These are phyloP conservation scores for Raffaelea arxii DNA, from an alignment of 2,329 filamentous ascomycete genomes.

Conservation along the genomic window DNA sequence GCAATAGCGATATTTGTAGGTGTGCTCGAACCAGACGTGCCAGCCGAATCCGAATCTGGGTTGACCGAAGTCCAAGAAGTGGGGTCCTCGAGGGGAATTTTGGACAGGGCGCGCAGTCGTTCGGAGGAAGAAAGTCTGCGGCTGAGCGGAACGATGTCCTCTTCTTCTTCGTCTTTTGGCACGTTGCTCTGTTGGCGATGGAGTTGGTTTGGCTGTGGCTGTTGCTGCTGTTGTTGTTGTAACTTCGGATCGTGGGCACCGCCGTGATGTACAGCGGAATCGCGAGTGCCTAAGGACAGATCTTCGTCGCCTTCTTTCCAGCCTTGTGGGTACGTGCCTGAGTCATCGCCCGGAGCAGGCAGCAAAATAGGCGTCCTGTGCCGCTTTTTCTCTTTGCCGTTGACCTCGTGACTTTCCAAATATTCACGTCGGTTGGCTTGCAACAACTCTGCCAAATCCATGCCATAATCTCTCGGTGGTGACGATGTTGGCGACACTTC, in stretches of 20 bases:
- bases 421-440: background rate
- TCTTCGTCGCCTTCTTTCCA: background rate
- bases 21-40: background rate
- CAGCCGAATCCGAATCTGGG: slow-evolving; percentile 9
- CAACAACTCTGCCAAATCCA: slow-evolving; percentile 1
- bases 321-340: no score
- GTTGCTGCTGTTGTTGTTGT: background rate
- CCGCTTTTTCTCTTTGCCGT: background rate
- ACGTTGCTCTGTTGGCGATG: background rate
- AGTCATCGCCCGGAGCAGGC: no score
- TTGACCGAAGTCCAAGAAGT: slow-evolving; percentile 25
- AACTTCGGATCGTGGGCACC: background rate
- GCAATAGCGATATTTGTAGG: background rate
- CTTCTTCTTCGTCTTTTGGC: slow-evolving; percentile 16
- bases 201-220: background rate
- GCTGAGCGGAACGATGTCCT: slow-evolving; percentile 20
- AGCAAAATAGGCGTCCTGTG: no score
- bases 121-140: slow-evolving; percentile 27
- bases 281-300: background rate
- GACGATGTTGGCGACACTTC: slow-evolving; percentile 52
- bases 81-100: slow-evolving; percentile 24
- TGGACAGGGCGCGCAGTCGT: slow-evolving; percentile 24
- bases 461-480: slow-evolving; percentile 25
- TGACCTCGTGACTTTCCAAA: background rate
- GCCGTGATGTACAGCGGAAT: background rate